Base-by-base conservation (phyloP, 495 filamentous ascomycete species). In the Penicillium soppii region DNA sequence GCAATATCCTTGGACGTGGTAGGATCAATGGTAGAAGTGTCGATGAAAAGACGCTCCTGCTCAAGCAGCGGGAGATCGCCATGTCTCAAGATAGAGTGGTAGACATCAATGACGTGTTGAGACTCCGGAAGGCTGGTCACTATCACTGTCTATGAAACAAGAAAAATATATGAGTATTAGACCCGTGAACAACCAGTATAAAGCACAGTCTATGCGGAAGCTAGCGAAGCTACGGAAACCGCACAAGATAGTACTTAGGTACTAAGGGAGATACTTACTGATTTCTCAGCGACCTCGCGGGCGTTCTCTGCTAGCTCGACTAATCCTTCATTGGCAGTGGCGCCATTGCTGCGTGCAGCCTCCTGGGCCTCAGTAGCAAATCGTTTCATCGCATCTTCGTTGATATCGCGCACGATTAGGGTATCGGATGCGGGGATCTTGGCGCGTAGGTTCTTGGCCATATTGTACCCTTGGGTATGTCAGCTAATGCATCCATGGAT, bases 1-100 rank as follows among this genome's bases (percentile, higher is more conserved):
- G 86, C 85, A 23, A 91, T 79, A 50, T 82, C 76, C 47, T 79
- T 80, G 3, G 88, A 91, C 1, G 90, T 85, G 16, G 82, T 75
- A 0, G 90, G 89, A 64, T 95, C 90, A 50, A 95, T 95, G 8
- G 90, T 95, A 4, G 90, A 95, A 47, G 81, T 86, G 56, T 92
- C 89, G 56, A 92, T 89, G 61, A 90, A 90, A 19, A 91, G 58
- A 16, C 86, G 82, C 37, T 81, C 67, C 7, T 79, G 64, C 25
- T 71, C 68, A 1, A 69, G 43, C 20, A 47, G 29, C 13, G 68
- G 71, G 4, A 82, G 66, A n/a, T 71, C 39, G 37, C 68, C 68
- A 19, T 63, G 23, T 56, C 66, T 70, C 20, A 90, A 72, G 50
- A 95, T 86, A 9, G 78, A 74, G 30, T 78, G 66, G 57, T 86